These are phyloP conservation scores for Colletotrichum sp. DNA, from an alignment of 2,329 filamentous ascomycete genomes.

Conservation along the genomic window DNA sequence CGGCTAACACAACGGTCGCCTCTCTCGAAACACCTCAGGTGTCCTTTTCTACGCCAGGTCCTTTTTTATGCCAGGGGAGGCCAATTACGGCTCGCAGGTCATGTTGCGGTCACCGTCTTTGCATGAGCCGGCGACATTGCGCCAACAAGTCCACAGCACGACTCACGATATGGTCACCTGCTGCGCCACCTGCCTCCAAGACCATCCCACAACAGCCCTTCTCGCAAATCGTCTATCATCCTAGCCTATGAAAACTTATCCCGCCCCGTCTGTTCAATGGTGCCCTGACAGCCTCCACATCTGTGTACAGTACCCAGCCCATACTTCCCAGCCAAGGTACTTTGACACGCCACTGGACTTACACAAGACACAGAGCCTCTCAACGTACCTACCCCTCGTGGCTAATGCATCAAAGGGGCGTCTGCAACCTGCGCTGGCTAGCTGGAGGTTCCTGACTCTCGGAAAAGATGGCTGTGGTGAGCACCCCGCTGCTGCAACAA, in stretches of 20 bases:
- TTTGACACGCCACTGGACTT: neutral
- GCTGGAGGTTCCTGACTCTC: neutral
- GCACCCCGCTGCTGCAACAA: neutral
- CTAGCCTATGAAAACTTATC: neutral
- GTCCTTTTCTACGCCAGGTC: neutral
- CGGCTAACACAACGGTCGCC: neutral
- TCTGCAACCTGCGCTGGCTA: neutral
- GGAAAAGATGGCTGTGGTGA: neutral
- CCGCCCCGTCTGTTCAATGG: neutral
- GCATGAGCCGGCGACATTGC: neutral
- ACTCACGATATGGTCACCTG: neutral
- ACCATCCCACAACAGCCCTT: neutral
- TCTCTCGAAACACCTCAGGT: neutral
- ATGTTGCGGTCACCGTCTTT: neutral
- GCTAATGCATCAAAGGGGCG: neutral
- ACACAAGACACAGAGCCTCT: too few relatives aligned
- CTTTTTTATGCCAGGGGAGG: rapidly evolving
- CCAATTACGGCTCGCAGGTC: neutral
- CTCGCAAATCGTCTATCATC: neutral
- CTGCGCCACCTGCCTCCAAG: neutral
- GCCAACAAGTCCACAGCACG: neutral
- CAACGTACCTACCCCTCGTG: neutral
- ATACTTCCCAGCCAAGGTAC: neutral
- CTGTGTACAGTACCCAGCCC: neutral
- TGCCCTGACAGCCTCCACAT: neutral